These are phyloP conservation scores for Ogataea neopini DNA, from an alignment of 805 yeast species.

Conservation along the genomic window DNA sequence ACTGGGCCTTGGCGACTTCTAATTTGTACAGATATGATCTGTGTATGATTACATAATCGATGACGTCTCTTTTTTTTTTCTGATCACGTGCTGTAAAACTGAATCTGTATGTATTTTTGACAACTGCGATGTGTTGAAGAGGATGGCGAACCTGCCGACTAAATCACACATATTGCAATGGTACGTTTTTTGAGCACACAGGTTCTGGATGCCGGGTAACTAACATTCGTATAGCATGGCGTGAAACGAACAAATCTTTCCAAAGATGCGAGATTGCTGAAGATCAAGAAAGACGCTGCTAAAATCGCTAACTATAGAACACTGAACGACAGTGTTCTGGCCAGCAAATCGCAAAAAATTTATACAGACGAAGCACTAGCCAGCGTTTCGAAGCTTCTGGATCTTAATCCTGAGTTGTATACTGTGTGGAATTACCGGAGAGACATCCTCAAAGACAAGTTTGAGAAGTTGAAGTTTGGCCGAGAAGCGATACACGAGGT, in stretches of 20 bases:
- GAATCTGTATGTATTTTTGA: no score
- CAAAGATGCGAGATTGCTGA: slow-evolving; percentile 53
- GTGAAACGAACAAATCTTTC: slow-evolving; percentile 60
- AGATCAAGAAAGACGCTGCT: slow-evolving; percentile 55
- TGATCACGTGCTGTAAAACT: no score
- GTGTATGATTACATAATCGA: no score
- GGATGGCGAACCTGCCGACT: no score
- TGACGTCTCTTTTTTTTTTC: no score
- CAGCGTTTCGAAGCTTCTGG: slow-evolving; percentile 57
- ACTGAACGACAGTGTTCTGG: slow-evolving; percentile 47
- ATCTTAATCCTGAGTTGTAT: slow-evolving; percentile 81
- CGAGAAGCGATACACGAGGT: slow-evolving; percentile 27
- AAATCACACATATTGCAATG: not conserved
- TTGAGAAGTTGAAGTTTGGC: slow-evolving; percentile 28
- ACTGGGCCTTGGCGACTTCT: no score
- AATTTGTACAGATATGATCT: no score
- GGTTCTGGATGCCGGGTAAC: not conserved
- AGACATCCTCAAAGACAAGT: slow-evolving; percentile 51
- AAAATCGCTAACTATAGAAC: slow-evolving; percentile 58
- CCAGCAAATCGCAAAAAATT: slow-evolving; percentile 28
- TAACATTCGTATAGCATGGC: slow-evolving; percentile 53
- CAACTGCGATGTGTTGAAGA: no score
- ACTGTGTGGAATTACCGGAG: slow-evolving; percentile 89
- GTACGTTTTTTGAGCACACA: not conserved
- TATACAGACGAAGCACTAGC: slow-evolving; percentile 45